Base-by-base conservation (phyloP, 2,329 filamentous ascomycete species). In the Coniochaeta sp. region DNA sequence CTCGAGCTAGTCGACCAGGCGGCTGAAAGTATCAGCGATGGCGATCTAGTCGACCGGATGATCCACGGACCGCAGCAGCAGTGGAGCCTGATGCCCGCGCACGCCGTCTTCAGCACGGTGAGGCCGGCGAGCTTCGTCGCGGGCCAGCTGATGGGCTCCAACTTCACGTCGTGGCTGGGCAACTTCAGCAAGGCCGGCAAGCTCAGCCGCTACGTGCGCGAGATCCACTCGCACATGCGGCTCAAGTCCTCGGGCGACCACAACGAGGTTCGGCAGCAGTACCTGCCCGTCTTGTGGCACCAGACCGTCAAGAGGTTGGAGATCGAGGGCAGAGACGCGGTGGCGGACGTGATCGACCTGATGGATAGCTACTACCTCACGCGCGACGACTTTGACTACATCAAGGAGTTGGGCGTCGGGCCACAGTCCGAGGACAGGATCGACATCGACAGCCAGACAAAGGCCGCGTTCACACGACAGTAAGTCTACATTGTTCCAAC, bases 291-390 rank as follows among this genome's bases (percentile, higher is more conserved):
- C 1, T 80, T 99, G 1, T 98, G 93, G 91, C 83, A 89, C 54
- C 85, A 88, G 69, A 81, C 93, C 24, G 81, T 96, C 65, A 87
- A 89, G 67, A 83, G 85, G 61, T 78, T 99, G 59, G 84, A 91
- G 67, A 72, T 78, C 0, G 88, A 96, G 60, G 95, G 95, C 67
- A 95, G 91, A 68, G 92, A 96, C 1, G 83, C 84, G 8, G 89
- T 97, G 4, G 81, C 84, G 1, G 88, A 90, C 1, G 88, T 97
- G 59, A 99, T 99, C 69, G 86, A 95, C 59, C 81, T 97, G 59
- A 98, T 99, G 95, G 95, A 99, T 71, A 92, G 89, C 71, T 99
- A 99, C 75, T 99, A 89, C 73, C 79, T 99, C 60, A 98, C 95
- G 0, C 89, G 89, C 63, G 95, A 99, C 26, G 95, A 99, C 71